A percentile compares a stretch with the other conserved stretches of the same genome.
Evolutionary conservation across 1,139 yeast species (phyloP).

Genomic region (Hyphopichia pseudoburtonii): DNA sequence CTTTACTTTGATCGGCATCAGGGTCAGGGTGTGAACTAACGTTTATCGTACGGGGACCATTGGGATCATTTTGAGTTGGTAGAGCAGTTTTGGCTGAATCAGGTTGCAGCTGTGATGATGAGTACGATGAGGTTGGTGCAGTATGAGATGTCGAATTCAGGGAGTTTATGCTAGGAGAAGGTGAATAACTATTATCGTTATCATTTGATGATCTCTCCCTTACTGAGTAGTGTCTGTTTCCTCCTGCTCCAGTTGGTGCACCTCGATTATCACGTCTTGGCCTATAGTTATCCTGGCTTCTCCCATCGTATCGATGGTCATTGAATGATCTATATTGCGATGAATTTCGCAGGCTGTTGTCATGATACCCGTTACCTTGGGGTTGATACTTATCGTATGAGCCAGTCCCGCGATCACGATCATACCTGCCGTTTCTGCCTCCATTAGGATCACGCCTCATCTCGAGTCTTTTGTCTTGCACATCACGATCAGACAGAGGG

Average conservation of each 20-base stretch:
- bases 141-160: no score
- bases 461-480: constrained; percentile 3
- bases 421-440: neutral
- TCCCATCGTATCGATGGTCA: neutral
- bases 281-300: neutral
- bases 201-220: neutral
- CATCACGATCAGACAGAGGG: constrained; percentile 2
- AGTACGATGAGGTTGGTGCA: neutral
- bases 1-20: constrained; percentile 14
- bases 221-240: no score
- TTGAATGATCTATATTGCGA: neutral
- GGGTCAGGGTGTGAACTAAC: neutral
- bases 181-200: neutral
- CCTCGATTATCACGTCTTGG: constrained; percentile 1
- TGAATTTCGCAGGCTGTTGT: no score
- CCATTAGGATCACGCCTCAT: neutral
- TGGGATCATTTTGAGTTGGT: no score
- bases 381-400: constrained; percentile 4
- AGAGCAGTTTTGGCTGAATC: neutral
- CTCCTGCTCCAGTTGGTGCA: no score
- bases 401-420: neutral
- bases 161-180: neutral
- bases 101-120: neutral
- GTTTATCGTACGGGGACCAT: no score
- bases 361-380: neutral